Percentiles rank a stretch among this genome's conserved stretches.
Evolutionary conservation across 1,284 basidiomycete species (phyloP).

Genomic region (Schizophyllum amplum): DNA sequence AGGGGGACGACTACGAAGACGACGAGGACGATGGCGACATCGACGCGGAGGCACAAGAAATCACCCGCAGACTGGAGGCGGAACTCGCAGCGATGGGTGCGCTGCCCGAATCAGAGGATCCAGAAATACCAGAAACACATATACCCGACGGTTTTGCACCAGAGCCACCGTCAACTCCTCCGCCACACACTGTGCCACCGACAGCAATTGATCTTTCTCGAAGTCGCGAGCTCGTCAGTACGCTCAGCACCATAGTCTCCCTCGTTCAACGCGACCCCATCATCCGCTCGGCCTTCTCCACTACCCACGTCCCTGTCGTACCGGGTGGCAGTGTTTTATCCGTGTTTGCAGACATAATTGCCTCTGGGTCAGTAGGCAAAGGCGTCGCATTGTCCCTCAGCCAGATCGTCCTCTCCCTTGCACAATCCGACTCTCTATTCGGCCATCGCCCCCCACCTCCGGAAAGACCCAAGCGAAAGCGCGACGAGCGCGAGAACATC

Average conservation of each 20-base stretch:
- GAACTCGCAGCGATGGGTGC: slow-evolving; percentile 67
- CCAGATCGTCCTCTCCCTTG: slow-evolving; percentile 50
- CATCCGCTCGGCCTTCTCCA: slow-evolving; percentile 43
- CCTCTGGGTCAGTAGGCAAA: slow-evolving; percentile 40
- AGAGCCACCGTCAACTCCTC: slow-evolving; percentile 4
- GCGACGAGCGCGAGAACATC: slow-evolving; percentile 30
- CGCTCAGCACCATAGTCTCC: slow-evolving; percentile 52
- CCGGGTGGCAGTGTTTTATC: slow-evolving; percentile 44
- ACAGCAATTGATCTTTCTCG: slow-evolving; percentile 17
- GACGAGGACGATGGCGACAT: slow-evolving; percentile 52
- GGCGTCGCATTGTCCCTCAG: slow-evolving; percentile 47
- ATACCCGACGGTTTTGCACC: slow-evolving; percentile 1
- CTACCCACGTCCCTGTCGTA: slow-evolving; percentile 38
- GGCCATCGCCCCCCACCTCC: slow-evolving; percentile 46
- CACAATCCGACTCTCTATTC: slow-evolving; percentile 56
- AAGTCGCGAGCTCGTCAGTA: slow-evolving; percentile 51
- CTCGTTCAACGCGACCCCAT: slow-evolving; percentile 47
- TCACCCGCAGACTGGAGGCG: slow-evolving; percentile 58
- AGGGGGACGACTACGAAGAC: slow-evolving; percentile 39
- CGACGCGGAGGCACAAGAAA: slow-evolving; percentile 65
- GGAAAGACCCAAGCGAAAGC: slow-evolving; percentile 59
- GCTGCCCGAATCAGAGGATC: slow-evolving; percentile 26
- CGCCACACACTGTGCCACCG: slow-evolving; percentile 6
- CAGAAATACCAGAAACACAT: slow-evolving; percentile 8
- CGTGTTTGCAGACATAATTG: slow-evolving; percentile 40